Conservation (phyloP, 495 filamentous ascomycete genomes). For the Hyaloscypha hepaticicola region DNA sequence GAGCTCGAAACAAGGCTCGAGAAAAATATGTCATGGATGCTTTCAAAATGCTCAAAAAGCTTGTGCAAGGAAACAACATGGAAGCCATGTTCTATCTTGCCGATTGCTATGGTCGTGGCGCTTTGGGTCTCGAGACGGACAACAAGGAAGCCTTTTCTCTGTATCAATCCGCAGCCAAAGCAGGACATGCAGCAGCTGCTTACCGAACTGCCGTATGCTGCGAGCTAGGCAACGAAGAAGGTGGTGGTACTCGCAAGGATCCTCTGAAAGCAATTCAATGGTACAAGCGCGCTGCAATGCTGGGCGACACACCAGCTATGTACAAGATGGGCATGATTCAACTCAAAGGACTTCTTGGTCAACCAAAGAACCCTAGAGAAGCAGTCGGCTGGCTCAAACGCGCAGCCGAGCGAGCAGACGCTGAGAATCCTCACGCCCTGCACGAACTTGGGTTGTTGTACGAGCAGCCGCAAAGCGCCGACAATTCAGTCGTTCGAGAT, state of each 20-base stretch:
- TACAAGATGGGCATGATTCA: constrained; percentile 98
- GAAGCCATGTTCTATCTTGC: constrained; percentile 95
- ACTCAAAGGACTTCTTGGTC: constrained; percentile 90
- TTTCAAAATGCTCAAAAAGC: constrained; percentile 86
- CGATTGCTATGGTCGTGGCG: constrained; percentile 81
- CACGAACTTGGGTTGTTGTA: constrained; percentile 91
- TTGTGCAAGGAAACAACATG: constrained; percentile 59
- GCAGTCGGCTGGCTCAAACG: constrained; percentile 89
- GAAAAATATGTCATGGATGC: constrained; percentile 85
- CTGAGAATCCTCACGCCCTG: constrained; percentile 90
- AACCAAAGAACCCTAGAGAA: constrained; percentile 78
- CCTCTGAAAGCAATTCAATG: constrained; percentile 93
- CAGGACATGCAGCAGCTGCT: constrained; percentile 78
- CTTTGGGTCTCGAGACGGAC: constrained; percentile 68
- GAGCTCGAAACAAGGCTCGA: constrained; percentile 69
- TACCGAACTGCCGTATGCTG: constrained; percentile 97
- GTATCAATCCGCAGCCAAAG: constrained; percentile 91
- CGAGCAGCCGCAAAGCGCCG: constrained; percentile 58
- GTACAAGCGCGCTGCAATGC: constrained; percentile 88
- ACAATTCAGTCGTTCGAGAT: constrained; percentile 74
- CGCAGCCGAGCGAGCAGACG: constrained; percentile 83
- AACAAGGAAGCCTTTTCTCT: constrained; percentile 87
- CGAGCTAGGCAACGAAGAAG: constrained; percentile 92
- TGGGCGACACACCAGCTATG: constrained; percentile 92
- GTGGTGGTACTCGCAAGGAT: constrained; percentile 87